phyloP scores from a whole-genome alignment of 331 rosid genomes.

The Telfairia occidentalis region DNA sequence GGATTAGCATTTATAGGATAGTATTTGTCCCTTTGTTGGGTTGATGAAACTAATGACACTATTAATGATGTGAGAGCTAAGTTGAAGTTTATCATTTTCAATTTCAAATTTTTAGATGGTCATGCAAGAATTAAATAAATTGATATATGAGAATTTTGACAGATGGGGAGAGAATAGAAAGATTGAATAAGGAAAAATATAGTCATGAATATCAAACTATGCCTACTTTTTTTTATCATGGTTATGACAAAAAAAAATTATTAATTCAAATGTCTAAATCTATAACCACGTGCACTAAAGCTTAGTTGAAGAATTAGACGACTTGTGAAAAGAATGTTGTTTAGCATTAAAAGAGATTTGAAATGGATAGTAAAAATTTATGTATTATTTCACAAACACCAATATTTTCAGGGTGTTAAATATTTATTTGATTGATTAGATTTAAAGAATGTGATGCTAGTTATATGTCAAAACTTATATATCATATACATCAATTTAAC shows the following conservation, averaged over 20 bases:
- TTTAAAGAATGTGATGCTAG: neutral
- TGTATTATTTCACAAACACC: too few relatives aligned
- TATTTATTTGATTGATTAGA: too few relatives aligned
- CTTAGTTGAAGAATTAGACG: neutral
- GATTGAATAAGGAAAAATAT: neutral
- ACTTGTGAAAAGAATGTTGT: neutral
- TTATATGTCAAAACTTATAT: too few relatives aligned
- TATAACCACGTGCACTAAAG: neutral
- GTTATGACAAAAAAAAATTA: neutral
- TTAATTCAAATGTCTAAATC: neutral
- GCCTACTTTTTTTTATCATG: too few relatives aligned
- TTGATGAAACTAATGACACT: neutral
- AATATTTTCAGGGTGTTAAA: neutral
- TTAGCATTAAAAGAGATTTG: neutral
- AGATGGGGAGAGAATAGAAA: neutral
- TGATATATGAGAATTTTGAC: neutral
- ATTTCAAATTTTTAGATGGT: neutral
- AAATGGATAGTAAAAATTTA: neutral
- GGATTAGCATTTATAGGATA: neutral
- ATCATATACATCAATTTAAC: too few relatives aligned
- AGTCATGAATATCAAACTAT: too few relatives aligned
- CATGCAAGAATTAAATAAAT: neutral
- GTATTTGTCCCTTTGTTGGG: neutral
- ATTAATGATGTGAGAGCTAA: neutral
- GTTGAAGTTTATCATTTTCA: neutral